Evolutionary conservation across 306 rosid species (phyloP).

Genomic region (Quercus suber): DNA sequence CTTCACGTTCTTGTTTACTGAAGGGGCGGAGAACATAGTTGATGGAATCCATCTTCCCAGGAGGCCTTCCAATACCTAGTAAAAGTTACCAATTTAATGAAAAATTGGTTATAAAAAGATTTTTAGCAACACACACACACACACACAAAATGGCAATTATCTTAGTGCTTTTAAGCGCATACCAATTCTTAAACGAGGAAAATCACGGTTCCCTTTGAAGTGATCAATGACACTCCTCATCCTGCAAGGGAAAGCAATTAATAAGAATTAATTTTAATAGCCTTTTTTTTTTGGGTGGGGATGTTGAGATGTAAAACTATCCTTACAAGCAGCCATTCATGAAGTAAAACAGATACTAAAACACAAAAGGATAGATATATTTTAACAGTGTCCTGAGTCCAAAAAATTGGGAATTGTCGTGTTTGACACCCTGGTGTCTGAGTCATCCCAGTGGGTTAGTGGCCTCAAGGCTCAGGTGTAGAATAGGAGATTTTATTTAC

Average conservation of each 20-base stretch:
- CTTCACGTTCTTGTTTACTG: slow-evolving; percentile 71
- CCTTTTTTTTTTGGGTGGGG: not conserved
- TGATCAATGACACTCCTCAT: slow-evolving; percentile 85
- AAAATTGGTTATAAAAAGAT: not conserved
- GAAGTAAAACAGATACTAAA: not conserved
- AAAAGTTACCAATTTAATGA: slow-evolving; percentile 1
- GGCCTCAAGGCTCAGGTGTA: not conserved
- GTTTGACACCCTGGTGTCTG: not conserved
- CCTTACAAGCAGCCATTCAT: not conserved
- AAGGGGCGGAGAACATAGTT: slow-evolving; percentile 80
- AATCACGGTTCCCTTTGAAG: slow-evolving; percentile 69
- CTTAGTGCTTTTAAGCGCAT: slow-evolving; percentile 11
- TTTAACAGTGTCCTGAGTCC: not conserved
- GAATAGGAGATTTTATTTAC: not conserved
- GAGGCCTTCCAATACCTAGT: slow-evolving; percentile 55
- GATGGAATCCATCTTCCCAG: slow-evolving; percentile 69
- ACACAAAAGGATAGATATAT: not conserved
- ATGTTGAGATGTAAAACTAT: not conserved
- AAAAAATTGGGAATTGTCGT: not conserved
- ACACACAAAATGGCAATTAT: not conserved
- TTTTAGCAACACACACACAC: no score
- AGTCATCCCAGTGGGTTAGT: not conserved
- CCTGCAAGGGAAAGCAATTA: slow-evolving; percentile 42
- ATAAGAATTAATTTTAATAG: not conserved
- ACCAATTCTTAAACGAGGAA: slow-evolving; percentile 87